Conservation (phyloP, 2,329 filamentous ascomycete genomes). For the Ploettnerulaceae sp. region DNA sequence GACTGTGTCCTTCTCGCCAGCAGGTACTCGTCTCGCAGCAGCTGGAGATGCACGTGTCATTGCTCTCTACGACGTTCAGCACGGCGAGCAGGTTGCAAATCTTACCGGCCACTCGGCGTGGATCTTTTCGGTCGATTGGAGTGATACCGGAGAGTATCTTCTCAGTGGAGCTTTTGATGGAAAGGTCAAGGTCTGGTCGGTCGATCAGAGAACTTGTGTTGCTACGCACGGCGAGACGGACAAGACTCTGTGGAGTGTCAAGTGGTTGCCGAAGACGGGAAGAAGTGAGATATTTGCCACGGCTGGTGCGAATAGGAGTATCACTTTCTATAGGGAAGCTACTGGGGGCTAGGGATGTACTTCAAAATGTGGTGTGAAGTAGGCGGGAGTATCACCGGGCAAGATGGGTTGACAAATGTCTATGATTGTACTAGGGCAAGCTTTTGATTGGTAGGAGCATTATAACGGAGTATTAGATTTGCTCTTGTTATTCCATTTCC, state of each 20-base stretch:
- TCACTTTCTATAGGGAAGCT: slow-evolving; percentile 82
- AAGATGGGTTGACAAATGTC: too few relatives aligned
- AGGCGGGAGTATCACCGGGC: neutral
- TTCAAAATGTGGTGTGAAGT: neutral
- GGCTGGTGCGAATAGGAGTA: slow-evolving; percentile 68
- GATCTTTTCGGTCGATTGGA: slow-evolving; percentile 92
- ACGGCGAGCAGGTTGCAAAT: slow-evolving; percentile 88
- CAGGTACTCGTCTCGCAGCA: slow-evolving; percentile 76
- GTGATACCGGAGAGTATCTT: slow-evolving; percentile 83
- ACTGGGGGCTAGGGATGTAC: slow-evolving; percentile 54
- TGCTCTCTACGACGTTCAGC: slow-evolving; percentile 84
- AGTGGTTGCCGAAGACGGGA: slow-evolving; percentile 71
- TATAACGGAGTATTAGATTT: too few relatives aligned
- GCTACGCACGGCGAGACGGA: slow-evolving; percentile 92
- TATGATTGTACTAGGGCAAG: too few relatives aligned
- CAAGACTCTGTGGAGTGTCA: slow-evolving; percentile 75
- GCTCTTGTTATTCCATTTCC: too few relatives aligned
- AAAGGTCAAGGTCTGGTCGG: slow-evolving; percentile 93
- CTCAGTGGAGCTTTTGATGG: slow-evolving; percentile 86
- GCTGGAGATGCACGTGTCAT: slow-evolving; percentile 87
- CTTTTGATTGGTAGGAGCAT: too few relatives aligned
- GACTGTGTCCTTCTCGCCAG: slow-evolving; percentile 81
- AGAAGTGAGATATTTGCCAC: slow-evolving; percentile 69
- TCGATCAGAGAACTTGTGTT: slow-evolving; percentile 78
- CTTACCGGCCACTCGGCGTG: slow-evolving; percentile 75